Evolutionary conservation across 495 filamentous ascomycete species (phyloP).

Genomic region (Glutinoglossum americanum): DNA sequence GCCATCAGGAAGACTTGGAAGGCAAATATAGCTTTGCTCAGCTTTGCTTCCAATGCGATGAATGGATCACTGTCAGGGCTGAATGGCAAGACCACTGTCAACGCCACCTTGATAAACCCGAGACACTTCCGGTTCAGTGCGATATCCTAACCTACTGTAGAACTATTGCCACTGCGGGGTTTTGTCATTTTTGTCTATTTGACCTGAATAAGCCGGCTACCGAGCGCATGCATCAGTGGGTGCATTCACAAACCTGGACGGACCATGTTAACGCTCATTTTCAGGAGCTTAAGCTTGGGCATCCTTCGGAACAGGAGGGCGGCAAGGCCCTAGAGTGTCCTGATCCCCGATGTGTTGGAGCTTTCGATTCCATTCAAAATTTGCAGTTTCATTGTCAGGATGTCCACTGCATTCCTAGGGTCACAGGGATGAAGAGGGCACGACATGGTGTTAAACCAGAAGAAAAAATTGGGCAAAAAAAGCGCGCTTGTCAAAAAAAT

Average conservation of each 20-base stretch:
- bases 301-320: too few species aligned
- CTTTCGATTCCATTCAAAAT: too few species aligned
- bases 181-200: slow-evolving; percentile 8
- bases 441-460: too few species aligned
- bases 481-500: too few species aligned
- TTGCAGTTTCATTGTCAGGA: too few species aligned
- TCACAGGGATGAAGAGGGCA: too few species aligned
- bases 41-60: slow-evolving; percentile 2
- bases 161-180: slow-evolving; percentile 5
- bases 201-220: slow-evolving; percentile 4
- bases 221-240: slow-evolving; percentile 7
- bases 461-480: too few species aligned
- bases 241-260: slow-evolving; percentile 5
- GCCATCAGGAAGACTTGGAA: neutral
- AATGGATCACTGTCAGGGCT: slow-evolving; percentile 4
- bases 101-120: slow-evolving; percentile 6
- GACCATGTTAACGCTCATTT: slow-evolving; percentile 6
- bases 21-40: neutral
- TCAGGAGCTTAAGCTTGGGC: neutral
- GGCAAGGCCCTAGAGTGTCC: too few species aligned
- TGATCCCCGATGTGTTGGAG: too few species aligned
- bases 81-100: slow-evolving; percentile 7
- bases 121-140: slow-evolving; percentile 6
- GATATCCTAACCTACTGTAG: slow-evolving; percentile 5
- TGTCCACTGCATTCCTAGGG: too few species aligned